A percentile compares a stretch with the other conserved stretches of the same genome.
phyloP scores from a whole-genome alignment of 163 green algal species.

The Scenedesmus sp. region DNA sequence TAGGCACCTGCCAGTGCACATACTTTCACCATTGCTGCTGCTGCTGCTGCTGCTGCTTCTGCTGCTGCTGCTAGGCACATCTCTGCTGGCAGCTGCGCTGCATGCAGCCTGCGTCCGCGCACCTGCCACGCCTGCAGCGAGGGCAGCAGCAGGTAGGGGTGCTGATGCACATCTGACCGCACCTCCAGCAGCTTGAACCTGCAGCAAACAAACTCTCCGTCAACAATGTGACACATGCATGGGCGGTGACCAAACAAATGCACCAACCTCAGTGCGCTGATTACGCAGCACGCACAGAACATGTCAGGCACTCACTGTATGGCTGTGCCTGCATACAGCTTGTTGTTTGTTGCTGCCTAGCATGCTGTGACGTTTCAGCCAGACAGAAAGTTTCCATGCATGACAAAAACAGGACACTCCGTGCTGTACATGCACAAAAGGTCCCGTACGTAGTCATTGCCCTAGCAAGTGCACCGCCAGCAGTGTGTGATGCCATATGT shows the following conservation, averaged over 20 bases:
- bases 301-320: neutral
- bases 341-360: neutral
- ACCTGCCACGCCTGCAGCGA: neutral
- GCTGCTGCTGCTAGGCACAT: neutral
- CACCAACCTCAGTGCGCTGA: neutral
- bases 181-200: constrained; percentile 9
- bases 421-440: too few species aligned
- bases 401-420: too few species aligned
- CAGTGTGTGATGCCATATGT: too few species aligned
- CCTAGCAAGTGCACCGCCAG: too few species aligned
- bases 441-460: too few species aligned
- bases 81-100: neutral
- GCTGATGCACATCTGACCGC: neutral
- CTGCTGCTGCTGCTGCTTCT: neutral
- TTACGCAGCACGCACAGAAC: too few species aligned
- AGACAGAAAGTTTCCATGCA: too few species aligned
- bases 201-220: neutral
- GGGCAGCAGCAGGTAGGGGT: neutral
- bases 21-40: too few species aligned
- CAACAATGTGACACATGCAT: too few species aligned
- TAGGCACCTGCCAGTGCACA: too few species aligned
- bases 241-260: too few species aligned
- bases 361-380: too few species aligned
- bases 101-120: neutral
- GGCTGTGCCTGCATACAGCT: neutral